phyloP scores from a whole-genome alignment of 345 rosid species.

The Ceriops tagal region DNA sequence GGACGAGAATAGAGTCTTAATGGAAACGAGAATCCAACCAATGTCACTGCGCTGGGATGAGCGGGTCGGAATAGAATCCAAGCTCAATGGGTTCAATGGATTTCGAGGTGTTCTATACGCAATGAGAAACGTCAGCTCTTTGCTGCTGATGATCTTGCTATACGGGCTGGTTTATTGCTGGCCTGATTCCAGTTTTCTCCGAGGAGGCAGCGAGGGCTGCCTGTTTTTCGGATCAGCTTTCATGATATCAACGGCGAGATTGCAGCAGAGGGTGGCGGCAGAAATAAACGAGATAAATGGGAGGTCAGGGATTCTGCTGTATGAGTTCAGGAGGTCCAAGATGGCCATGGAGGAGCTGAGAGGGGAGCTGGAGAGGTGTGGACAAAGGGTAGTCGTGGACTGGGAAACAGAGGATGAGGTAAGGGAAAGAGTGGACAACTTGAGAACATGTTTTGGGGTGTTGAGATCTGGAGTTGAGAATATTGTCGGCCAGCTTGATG shows the following conservation, averaged over 20 bases:
- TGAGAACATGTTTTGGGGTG: conserved; percentile 55
- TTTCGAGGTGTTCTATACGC: conserved; percentile 83
- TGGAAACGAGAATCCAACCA: conserved; percentile 68
- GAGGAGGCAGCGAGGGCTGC: conserved; percentile 43
- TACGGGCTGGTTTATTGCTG: conserved; percentile 67
- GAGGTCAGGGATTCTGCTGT: conserved; percentile 57
- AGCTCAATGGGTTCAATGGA: conserved; percentile 86
- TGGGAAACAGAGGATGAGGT: conserved; percentile 40
- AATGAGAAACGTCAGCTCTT: conserved; percentile 78
- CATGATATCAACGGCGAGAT: conserved; percentile 64
- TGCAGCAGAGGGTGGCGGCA: conserved; percentile 68
- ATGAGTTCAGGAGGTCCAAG: conserved; percentile 66
- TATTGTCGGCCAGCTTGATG: conserved; percentile 71
- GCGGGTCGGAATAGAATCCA: conserved; percentile 60
- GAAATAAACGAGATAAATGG: conserved; percentile 49
- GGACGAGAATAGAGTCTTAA: conserved; percentile 71
- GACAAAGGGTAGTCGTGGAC: conserved; percentile 24
- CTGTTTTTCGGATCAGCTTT: conserved; percentile 48
- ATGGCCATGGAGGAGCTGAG: conserved; percentile 76
- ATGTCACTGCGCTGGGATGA: conserved; percentile 65
- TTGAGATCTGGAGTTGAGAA: conserved; percentile 77
- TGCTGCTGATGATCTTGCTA: conserved; percentile 61
- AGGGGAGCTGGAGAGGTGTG: conserved; percentile 53
- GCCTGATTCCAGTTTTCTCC: conserved; percentile 39
- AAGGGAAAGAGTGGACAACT: conserved; percentile 58